phyloP scores from a whole-genome alignment of 139 green algal genomes.

The Chlorella sp. region DNA sequence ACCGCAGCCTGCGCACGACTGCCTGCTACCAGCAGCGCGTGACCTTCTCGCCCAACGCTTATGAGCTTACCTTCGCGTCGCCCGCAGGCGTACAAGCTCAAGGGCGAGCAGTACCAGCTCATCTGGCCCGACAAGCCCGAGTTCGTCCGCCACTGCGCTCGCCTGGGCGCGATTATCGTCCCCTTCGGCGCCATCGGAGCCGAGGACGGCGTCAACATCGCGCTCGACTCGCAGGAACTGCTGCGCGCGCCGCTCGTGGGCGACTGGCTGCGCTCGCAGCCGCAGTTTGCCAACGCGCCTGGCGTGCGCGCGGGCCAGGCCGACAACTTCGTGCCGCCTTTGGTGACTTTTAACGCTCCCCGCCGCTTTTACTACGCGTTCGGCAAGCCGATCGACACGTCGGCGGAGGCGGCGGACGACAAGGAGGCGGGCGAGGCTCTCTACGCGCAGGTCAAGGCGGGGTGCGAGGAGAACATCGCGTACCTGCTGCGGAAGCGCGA shows the following conservation, averaged over 20 bases:
- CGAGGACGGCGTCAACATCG: conserved; percentile 30
- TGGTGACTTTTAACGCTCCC: conserved; percentile 44
- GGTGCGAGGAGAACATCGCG: conserved; percentile 56
- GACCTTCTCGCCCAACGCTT: too few relatives aligned
- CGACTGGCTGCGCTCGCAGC: conserved; percentile 25
- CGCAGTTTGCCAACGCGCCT: too few relatives aligned
- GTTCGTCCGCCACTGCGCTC: conserved; percentile 87
- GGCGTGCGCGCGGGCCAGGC: conserved; percentile 38
- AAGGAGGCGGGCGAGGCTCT: conserved; percentile 41
- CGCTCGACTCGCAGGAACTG: conserved; percentile 40
- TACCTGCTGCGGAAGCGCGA: conserved; percentile 65
- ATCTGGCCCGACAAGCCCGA: conserved; percentile 86
- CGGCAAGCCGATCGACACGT: conserved; percentile 61
- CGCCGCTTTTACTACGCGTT: conserved; percentile 91
- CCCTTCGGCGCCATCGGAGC: conserved; percentile 77
- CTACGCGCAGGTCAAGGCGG: conserved; percentile 48
- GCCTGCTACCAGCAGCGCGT: too few relatives aligned
- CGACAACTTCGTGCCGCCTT: conserved; percentile 38
- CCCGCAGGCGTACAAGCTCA: conserved; percentile 65
- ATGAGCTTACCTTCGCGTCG: too few relatives aligned
- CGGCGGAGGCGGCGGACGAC: conserved; percentile 40
- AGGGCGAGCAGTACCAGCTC: conserved; percentile 37
- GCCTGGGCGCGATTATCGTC: conserved; percentile 87
- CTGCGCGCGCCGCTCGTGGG: conserved; percentile 50
- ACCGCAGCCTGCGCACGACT: too few relatives aligned